Conservation (phyloP, 1,139 yeast genomes). For the Arxiozyma telluris region DNA sequence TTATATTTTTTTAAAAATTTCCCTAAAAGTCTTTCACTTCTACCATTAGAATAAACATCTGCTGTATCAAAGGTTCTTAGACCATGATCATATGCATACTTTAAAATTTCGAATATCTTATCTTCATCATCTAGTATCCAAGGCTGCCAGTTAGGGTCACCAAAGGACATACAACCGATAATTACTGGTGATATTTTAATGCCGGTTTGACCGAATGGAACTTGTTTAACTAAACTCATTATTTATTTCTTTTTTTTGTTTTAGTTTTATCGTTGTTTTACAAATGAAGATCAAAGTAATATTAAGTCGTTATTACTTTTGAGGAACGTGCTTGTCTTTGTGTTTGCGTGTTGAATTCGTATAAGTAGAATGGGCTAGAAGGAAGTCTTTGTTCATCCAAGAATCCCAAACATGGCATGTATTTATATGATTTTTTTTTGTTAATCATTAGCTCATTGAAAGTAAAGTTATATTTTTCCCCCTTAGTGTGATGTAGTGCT, state of each 20-base stretch:
- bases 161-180: constrained; percentile 46
- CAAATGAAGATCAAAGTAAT: not conserved
- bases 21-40: constrained; percentile 33
- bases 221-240: constrained; percentile 10
- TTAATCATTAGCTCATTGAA: too few species aligned
- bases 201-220: constrained; percentile 6
- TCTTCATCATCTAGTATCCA: constrained; percentile 39
- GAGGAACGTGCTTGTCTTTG: too few species aligned
- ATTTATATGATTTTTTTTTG: too few species aligned
- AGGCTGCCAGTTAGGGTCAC: constrained; percentile 34
- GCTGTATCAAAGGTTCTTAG: constrained; percentile 42
- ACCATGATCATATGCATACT: constrained; percentile 39
- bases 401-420: too few species aligned
- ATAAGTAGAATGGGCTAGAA: too few species aligned
- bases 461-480: too few species aligned
- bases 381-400: too few species aligned
- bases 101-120: constrained; percentile 31
- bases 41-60: constrained; percentile 36
- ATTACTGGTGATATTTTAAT: constrained; percentile 37
- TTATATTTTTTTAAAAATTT: constrained; percentile 33
- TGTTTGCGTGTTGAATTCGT: too few species aligned
- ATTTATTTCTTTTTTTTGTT: not conserved
- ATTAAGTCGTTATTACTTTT: too few species aligned
- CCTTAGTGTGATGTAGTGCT: too few species aligned
- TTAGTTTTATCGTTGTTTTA: not conserved